Evolutionary conservation across 768 basidiomycete genomes (phyloP), one percentile per base, ranked within the genome.

Genomic region (Tricholoma hemisulphureum): DNA sequence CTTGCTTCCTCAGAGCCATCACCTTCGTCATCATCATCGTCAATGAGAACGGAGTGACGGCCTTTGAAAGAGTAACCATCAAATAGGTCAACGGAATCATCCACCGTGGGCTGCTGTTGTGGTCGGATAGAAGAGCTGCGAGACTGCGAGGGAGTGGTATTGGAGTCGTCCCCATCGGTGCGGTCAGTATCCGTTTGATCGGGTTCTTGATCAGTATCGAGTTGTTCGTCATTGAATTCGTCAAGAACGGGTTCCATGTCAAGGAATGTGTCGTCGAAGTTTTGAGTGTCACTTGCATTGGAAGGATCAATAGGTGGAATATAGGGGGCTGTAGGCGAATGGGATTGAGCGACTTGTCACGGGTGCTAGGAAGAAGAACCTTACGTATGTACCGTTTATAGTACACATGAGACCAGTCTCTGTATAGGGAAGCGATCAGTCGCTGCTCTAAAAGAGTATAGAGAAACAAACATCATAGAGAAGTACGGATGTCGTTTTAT

Each of bases 191-290:
- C 89, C 0, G 87, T 89, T 18, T 85, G 81, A 21, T 79, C 79
- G 11, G 82, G 83, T 59, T 88, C 86, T 63, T 83, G 83, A 68
- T 89, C 89, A 23, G 87, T 89, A 67, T 89, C 87, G 55, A 77
- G 78, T 61, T 81, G 79, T 49, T 83, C 79, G 43, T 87, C 88
- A 64, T 83, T 80, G 59, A 79, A 81, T 52, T 90, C 89, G 61
- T 95, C 91, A 60, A 98, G 85, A 49, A 91, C 87, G 21, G 95
- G 93, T 62, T 90, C 88, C 91, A 98, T 96, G 68, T 91, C 91
- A 58, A 98, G 82, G 85, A 97, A 98, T 37, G 92, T 88, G 61
- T 95, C 92, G 72, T 98, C 96, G 72, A 98, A 99, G 75, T 98
- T 98, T 71, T 93, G 92, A 63, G 93, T 95, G 82, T 99, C 97